A percentile compares a stretch with the other conserved stretches of the same genome.
phyloP scores from a whole-genome alignment of 1,284 basidiomycete species.

The Tranzscheliella williamsii region DNA sequence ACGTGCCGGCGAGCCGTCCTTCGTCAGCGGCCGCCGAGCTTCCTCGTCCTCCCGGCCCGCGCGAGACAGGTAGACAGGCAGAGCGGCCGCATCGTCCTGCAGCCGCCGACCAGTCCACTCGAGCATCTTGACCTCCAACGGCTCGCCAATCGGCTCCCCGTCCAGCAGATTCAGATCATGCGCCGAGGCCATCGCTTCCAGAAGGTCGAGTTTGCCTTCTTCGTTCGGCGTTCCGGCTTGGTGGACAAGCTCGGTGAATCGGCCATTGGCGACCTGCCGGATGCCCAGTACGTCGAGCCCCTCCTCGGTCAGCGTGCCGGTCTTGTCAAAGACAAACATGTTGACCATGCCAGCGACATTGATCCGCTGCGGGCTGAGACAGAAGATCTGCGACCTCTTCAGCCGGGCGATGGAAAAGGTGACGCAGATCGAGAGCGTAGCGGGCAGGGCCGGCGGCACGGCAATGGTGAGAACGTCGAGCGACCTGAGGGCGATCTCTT shows the following conservation, averaged over 20 bases:
- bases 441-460: conserved; percentile 26
- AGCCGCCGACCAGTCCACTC: conserved; percentile 19
- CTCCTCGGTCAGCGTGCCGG: conserved; percentile 34
- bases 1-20: conserved; percentile 14
- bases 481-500: conserved; percentile 30
- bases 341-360: conserved; percentile 37
- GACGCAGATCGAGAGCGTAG: conserved; percentile 19
- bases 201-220: background rate
- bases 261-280: conserved; percentile 3
- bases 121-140: conserved; percentile 41
- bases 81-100: conserved; percentile 11
- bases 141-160: conserved; percentile 31
- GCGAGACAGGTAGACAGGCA: conserved; percentile 9
- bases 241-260: conserved; percentile 8
- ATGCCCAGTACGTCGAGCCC: conserved; percentile 32
- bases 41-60: background rate
- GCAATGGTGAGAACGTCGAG: conserved; percentile 35
- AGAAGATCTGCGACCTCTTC: conserved; percentile 17
- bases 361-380: conserved; percentile 36
- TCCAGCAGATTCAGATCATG: conserved; percentile 35
- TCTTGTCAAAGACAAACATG: conserved; percentile 37
- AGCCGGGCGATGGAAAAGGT: conserved; percentile 26
- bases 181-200: conserved; percentile 21
- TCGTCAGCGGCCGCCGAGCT: conserved; percentile 5
- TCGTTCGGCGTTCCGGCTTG: background rate